A percentile compares a stretch with the other conserved stretches of the same genome.
These are phyloP conservation scores for Pseudozyma tsukubaensis DNA, from an alignment of 1,284 basidiomycete genomes.

Conservation along the genomic window DNA sequence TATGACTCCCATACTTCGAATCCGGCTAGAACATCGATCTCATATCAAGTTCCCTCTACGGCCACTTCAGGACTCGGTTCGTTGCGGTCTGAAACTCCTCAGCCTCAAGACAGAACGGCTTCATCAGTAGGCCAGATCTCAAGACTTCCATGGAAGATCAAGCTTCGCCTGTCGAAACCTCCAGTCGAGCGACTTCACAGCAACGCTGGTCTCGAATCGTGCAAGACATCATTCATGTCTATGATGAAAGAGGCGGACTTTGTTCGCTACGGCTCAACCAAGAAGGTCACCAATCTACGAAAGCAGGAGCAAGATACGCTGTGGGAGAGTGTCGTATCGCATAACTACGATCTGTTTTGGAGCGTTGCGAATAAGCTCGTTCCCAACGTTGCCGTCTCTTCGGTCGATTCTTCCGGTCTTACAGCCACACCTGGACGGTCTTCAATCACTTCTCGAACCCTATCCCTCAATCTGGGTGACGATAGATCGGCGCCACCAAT, in stretches of 20 bases:
- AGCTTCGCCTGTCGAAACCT: conserved; percentile 49
- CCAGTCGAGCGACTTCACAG: conserved; percentile 54
- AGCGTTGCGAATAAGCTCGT: conserved; percentile 85
- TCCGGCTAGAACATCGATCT: conserved; percentile 35
- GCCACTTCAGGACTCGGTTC: conserved; percentile 18
- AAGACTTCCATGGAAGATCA: conserved; percentile 52
- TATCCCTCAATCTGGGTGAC: conserved; percentile 37
- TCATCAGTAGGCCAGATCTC: neutral
- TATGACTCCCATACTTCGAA: conserved; percentile 59
- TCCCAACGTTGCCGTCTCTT: conserved; percentile 57
- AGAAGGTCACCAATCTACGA: conserved; percentile 55
- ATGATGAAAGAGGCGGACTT: conserved; percentile 65
- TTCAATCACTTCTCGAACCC: conserved; percentile 16
- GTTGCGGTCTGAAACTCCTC: conserved; percentile 14
- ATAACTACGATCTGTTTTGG: conserved; percentile 95
- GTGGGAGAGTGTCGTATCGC: conserved; percentile 71
- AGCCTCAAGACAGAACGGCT: neutral
- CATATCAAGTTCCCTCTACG: conserved; percentile 13
- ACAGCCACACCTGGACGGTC: conserved; percentile 8
- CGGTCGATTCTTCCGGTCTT: neutral
- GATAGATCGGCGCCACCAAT: conserved; percentile 10
- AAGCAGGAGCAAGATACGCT: conserved; percentile 60
- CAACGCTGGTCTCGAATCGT: conserved; percentile 44
- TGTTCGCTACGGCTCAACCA: conserved; percentile 61
- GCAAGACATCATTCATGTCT: conserved; percentile 60